Conservation (phyloP, 371 early-diverging fungal genomes). For the Mortierella sp. region DNA sequence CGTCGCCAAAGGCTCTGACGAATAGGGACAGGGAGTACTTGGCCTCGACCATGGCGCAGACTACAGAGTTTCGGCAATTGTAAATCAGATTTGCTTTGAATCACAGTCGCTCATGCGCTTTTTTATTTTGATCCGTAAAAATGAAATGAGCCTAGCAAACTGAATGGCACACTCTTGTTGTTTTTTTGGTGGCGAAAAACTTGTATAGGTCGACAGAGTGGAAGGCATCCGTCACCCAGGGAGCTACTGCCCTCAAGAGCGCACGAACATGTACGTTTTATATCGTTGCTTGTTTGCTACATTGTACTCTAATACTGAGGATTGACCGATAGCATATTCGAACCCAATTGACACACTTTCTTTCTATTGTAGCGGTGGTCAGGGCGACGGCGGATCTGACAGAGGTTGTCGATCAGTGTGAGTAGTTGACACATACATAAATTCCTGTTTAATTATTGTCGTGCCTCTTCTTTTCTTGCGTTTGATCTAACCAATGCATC, state of each 20-base stretch:
- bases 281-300: not conserved
- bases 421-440: not conserved
- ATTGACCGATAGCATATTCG: no score
- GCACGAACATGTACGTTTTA: conserved; percentile 38
- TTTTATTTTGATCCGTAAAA: conserved; percentile 3
- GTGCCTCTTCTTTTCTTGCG: no score
- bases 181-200: conserved; percentile 2
- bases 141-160: not conserved
- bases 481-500: no score
- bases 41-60: conserved; percentile 22
- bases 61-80: conserved; percentile 49
- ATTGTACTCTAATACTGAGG: not conserved
- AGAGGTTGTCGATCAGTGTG: conserved; percentile 33
- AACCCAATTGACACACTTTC: no score
- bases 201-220: conserved; percentile 40
- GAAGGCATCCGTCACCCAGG: conserved; percentile 29
- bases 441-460: no score
- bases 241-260: conserved; percentile 34
- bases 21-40: conserved; percentile 47
- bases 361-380: conserved; percentile 22
- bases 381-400: conserved; percentile 32
- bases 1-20: conserved; percentile 25
- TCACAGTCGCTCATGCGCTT: no score
- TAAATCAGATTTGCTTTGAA: conserved; percentile 4
- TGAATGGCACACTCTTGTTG: not conserved